These are phyloP conservation scores for Vaccinium darrowii DNA, from an alignment of 148 eudicot species.

Conservation along the genomic window DNA sequence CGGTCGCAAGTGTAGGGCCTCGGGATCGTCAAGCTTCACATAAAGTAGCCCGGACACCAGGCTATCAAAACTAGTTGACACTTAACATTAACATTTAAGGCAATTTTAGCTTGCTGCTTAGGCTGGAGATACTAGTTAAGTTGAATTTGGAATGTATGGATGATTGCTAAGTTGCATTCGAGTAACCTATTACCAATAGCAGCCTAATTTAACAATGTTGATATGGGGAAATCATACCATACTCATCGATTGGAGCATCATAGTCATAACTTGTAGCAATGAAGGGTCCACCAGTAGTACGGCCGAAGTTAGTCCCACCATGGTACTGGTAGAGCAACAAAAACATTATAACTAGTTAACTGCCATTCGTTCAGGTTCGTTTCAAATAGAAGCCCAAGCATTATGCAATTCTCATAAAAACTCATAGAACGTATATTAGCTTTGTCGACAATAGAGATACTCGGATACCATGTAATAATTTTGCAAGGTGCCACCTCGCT, in stretches of 20 bases:
- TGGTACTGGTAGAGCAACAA: constrained; percentile 53
- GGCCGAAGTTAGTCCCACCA: constrained; percentile 96
- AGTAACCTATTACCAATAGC: background rate
- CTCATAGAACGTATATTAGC: background rate
- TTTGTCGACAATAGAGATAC: background rate
- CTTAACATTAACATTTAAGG: background rate
- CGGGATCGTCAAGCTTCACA: background rate
- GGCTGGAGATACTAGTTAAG: background rate
- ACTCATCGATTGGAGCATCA: constrained; percentile 97
- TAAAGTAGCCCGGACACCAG: background rate
- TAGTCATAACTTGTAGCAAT: constrained; percentile 85
- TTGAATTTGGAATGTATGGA: background rate
- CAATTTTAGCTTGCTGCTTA: background rate
- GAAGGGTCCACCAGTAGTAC: constrained; percentile 82
- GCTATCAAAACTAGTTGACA: background rate
- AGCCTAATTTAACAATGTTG: background rate
- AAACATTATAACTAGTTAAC: background rate
- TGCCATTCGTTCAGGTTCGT: background rate
- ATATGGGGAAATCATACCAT: constrained; percentile 46
- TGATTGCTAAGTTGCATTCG: background rate
- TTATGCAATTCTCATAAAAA: background rate
- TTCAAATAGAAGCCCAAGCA: background rate
- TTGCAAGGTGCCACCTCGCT: constrained; percentile 89
- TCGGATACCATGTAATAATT: constrained; percentile 86
- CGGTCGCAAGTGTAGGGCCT: background rate